Evolutionary conservation across 2,329 filamentous ascomycete species (phyloP).

Genomic region (Diplodia mutila): DNA sequence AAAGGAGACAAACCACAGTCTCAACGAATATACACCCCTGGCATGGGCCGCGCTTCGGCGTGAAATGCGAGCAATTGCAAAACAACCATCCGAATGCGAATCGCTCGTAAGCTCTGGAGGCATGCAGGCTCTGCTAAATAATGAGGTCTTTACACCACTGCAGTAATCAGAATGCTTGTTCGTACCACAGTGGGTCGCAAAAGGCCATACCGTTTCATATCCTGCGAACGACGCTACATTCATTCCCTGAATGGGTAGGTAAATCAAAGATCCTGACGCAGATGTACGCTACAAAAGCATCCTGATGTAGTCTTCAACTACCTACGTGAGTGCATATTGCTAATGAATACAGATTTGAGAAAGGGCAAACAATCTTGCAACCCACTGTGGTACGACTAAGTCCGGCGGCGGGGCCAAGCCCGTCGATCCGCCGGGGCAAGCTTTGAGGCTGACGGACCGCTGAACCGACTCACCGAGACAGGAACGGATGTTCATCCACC

Average conservation of each 20-base stretch:
- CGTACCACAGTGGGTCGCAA: background rate
- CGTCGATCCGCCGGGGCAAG: slow-evolving; percentile 4
- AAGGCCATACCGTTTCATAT: background rate
- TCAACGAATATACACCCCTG: background rate
- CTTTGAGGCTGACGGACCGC: slow-evolving; percentile 5
- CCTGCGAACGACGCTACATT: background rate
- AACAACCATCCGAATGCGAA: background rate
- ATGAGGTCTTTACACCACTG: too few species aligned
- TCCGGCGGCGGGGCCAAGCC: background rate
- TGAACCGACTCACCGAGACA: background rate
- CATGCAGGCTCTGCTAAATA: background rate
- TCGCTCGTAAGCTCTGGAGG: background rate
- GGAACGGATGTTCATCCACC: background rate
- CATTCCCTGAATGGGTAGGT: too few species aligned
- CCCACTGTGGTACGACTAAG: background rate
- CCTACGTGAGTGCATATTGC: background rate
- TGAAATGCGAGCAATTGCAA: background rate
- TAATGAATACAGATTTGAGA: background rate
- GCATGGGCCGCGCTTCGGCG: background rate
- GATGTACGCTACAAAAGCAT: background rate
- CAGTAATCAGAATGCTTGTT: background rate
- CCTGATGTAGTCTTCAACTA: background rate
- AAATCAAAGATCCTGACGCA: background rate
- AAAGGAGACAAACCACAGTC: background rate
- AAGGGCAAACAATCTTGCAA: background rate